Evolutionary conservation across 805 yeast genomes (phyloP), one percentile per base, ranked within the genome.

Genomic region (Candida nonsorbophila): DNA sequence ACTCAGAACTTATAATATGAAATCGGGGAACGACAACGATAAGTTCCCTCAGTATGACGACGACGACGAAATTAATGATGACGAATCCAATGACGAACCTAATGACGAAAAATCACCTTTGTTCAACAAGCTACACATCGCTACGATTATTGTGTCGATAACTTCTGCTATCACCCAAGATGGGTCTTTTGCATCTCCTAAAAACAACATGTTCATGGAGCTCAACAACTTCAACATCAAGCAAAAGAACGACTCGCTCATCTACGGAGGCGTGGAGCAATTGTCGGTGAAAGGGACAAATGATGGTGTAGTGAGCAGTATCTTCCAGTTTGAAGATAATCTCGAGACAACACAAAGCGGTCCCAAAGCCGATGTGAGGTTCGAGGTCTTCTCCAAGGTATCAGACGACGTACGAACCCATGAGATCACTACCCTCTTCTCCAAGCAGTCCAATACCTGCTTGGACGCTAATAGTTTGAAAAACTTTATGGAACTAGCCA

Each of bases 281-380:
- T 34, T 72, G n/a, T 33, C 42, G 1, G 33, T 65, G 4, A 11
- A 51, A 3, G 33, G 55, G 13, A 37, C 33, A 7, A 38, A 34
- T 14, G 34, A 47, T 14, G 44, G 50, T 8, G 28, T 34, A 1
- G n/a, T 36, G 5, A 28, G 51, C 16, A 28, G 35, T 17, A 57
- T 71, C 1, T 49, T 58, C 18, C 27, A 29, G 9, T 60, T 56
- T 33, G 44, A 41, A 14, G 34, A 30, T 2, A 34, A 24, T 2
- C 33, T 25, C 3, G 20, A 11, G 4, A 32, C 25, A 5, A 6
- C 16, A 12, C n/a, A n/a, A n/a, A n/a, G n/a, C n/a, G n/a, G n/a
- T n/a, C 27, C 41, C 1, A 65, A 63, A 22, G 68, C 71, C 5
- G 84, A 78, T 39, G 27, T 78, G 2, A 45, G 79, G 19, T 72